Conservation (phyloP, 208 protist species). For the Endotrypanum monterogeii region DNA sequence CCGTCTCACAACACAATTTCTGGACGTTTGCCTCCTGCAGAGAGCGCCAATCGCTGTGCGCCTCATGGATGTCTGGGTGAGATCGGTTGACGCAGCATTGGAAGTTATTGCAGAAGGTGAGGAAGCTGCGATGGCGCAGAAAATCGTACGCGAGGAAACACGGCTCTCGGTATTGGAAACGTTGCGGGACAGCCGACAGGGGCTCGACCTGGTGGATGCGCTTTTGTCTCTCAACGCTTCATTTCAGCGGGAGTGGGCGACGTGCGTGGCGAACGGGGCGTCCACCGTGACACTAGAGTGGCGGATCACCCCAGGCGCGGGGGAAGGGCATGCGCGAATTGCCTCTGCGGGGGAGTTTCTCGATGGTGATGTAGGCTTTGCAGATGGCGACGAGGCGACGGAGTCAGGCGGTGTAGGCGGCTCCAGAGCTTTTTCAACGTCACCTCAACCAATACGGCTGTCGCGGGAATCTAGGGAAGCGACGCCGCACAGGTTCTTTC, state of each 20-base stretch:
- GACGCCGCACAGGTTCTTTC: slow-evolving; percentile 1
- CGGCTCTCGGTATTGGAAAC: slow-evolving; percentile 13
- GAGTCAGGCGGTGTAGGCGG: background rate
- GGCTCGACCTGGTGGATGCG: slow-evolving; percentile 23
- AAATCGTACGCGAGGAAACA: slow-evolving; percentile 7
- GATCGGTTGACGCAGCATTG: slow-evolving; percentile 24
- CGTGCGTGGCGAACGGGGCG: slow-evolving; percentile 37
- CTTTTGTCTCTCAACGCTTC: slow-evolving; percentile 40
- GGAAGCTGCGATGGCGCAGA: slow-evolving; percentile 17
- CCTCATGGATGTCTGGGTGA: slow-evolving; percentile 56
- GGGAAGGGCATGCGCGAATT: slow-evolving; percentile 2
- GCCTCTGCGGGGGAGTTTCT: background rate
- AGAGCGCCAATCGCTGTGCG: slow-evolving; percentile 39
- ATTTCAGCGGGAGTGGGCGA: slow-evolving; percentile 64
- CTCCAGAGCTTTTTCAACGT: background rate
- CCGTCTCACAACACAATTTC: slow-evolving; percentile 50
- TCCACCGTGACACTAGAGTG: slow-evolving; percentile 36
- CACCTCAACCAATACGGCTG: background rate
- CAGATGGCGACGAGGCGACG: background rate
- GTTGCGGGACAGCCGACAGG: slow-evolving; percentile 15
- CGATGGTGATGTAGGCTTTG: background rate
- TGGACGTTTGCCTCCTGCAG: slow-evolving; percentile 81
- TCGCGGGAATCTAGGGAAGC: background rate
- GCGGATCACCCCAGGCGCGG: slow-evolving; percentile 4
- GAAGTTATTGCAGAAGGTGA: slow-evolving; percentile 23